Base-by-base conservation (phyloP, 148 eudicot genomes). In the Pouteria glomerata region DNA sequence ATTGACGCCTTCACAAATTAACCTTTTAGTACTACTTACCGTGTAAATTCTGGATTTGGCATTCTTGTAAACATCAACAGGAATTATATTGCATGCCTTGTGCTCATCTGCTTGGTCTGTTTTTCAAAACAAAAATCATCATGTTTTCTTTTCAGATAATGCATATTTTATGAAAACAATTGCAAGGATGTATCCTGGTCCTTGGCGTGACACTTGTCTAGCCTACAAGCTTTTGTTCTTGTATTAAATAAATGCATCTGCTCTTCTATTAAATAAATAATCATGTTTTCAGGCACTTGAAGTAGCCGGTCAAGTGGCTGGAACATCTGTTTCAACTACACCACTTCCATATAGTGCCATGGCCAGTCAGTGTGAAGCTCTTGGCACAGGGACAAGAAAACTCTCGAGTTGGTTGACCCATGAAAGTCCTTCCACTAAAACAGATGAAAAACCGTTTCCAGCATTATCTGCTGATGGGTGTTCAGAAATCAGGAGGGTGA, bases 251-350 rank as follows among this genome's bases (percentile, higher is more conserved):
- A n/a, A n/a, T n/a, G n/a, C n/a, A n/a, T n/a, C n/a, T n/a, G n/a
- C n/a, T n/a, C n/a, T n/a, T n/a, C n/a, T 45, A 3, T 23, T 39
- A 4, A 53, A 12, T 5, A 8, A 1, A 12, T 15, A 47, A 13
- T 31, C 58, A 1, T 69, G 41, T 55, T 78, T 72, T 69, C 81
- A 95, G 99, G 99, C 97, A 34, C 96, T 89, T 5, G 94, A 91
- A 80, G 97, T 87, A 64, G 97, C 99, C 57, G 96, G 96, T 79
- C 99, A 95, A 80, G 97, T 95, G 53, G 96, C 90, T 68, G 99
- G 94, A 74, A 71, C 93, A 61, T 81, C 94, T 12, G 81, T 91
- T 69, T 91, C 96, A 29, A 84, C 92, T 60, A 85, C 94, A 26
- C 97, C 97, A 18, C 92, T 95, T 24, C 90, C 97, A 1, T 95